Evolutionary conservation across 305 asterid genomes (phyloP).

Genomic region (Monarda citriodora): DNA sequence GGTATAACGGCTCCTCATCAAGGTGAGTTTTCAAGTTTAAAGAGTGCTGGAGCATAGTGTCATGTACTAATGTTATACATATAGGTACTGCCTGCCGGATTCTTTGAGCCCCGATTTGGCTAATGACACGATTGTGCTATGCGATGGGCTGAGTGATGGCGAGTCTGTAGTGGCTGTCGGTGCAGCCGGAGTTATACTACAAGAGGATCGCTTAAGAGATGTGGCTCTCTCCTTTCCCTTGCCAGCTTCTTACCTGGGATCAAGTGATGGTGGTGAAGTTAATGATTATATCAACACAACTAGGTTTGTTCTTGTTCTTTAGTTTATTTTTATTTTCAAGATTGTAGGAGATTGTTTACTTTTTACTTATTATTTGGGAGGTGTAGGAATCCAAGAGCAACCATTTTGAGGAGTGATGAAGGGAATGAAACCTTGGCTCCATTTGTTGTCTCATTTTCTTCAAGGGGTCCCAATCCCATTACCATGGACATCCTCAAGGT

Average conservation of each 20-base stretch:
- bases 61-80: not conserved
- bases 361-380: not conserved
- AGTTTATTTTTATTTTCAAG: not conserved
- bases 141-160: constrained; percentile 34
- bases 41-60: not conserved
- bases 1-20: constrained; percentile 26
- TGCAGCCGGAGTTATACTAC: constrained; percentile 51
- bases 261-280: constrained; percentile 32
- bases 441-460: constrained; percentile 50
- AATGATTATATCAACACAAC: constrained; percentile 37
- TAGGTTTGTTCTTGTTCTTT: constrained; percentile 22
- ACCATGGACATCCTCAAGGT: constrained; percentile 59
- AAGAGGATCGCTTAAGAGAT: constrained; percentile 32
- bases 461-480: constrained; percentile 69
- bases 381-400: constrained; percentile 49
- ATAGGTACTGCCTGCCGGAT: constrained; percentile 34
- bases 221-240: constrained; percentile 43
- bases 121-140: constrained; percentile 49
- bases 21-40: constrained; percentile 23
- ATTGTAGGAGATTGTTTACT: not conserved
- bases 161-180: constrained; percentile 24
- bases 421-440: constrained; percentile 34
- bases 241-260: constrained; percentile 42
- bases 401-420: constrained; percentile 44
- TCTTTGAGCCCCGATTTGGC: constrained; percentile 43